A percentile compares a stretch with the other conserved stretches of the same genome.
These are phyloP conservation scores for Cystobasidium ongulense DNA, from an alignment of 768 basidiomycete species.

Conservation along the genomic window DNA sequence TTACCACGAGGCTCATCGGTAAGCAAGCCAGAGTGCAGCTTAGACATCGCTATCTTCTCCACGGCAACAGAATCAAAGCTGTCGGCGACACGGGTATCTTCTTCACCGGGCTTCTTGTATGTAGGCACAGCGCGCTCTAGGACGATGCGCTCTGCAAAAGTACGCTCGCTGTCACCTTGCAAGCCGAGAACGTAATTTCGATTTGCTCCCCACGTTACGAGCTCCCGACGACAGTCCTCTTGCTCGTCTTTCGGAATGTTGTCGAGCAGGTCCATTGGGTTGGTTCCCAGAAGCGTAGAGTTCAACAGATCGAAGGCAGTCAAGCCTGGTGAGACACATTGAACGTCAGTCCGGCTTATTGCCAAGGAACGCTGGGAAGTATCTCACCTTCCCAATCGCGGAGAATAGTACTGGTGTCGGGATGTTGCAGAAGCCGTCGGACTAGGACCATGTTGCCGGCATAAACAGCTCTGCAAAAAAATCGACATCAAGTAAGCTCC, in stretches of 20 bases:
- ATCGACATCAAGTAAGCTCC: background rate
- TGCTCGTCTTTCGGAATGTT: slow-evolving; percentile 43
- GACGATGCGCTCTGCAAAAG: slow-evolving; percentile 70
- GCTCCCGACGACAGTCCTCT: slow-evolving; percentile 50
- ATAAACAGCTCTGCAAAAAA: slow-evolving; percentile 50
- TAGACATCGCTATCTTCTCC: slow-evolving; percentile 68
- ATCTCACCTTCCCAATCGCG: slow-evolving; percentile 67
- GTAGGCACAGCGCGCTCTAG: slow-evolving; percentile 44
- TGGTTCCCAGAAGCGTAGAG: slow-evolving; percentile 68
- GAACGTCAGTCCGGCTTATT: background rate
- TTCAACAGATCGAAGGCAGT: slow-evolving; percentile 91
- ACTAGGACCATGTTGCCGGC: slow-evolving; percentile 53
- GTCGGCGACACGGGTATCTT: slow-evolving; percentile 38
- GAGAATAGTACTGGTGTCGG: slow-evolving; percentile 61
- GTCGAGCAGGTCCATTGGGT: slow-evolving; percentile 48
- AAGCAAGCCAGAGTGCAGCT: slow-evolving; percentile 73
- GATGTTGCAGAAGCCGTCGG: slow-evolving; percentile 62
- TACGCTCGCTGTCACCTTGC: slow-evolving; percentile 68
- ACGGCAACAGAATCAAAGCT: slow-evolving; percentile 61
- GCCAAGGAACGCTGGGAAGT: no score
- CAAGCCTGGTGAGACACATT: slow-evolving; percentile 53
- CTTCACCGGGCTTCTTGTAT: slow-evolving; percentile 41
- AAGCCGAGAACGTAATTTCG: slow-evolving; percentile 81
- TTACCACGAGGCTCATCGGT: slow-evolving; percentile 68
- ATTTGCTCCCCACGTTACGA: slow-evolving; percentile 84